Evolutionary conservation across 768 basidiomycete genomes (phyloP).

Genomic region (Dacryopinax spathularia): DNA sequence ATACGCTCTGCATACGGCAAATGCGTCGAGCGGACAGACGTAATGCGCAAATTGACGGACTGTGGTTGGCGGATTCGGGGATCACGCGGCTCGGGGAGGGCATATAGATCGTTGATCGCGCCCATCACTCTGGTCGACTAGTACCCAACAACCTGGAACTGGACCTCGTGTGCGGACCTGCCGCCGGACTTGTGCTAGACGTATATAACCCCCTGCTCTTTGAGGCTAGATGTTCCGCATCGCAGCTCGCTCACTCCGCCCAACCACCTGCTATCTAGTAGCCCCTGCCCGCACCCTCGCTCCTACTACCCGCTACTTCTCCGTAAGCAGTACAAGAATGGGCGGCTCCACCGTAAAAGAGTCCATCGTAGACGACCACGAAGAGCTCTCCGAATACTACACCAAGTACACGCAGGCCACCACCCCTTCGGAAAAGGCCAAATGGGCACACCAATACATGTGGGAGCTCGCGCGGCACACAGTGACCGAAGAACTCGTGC

Average conservation of each 20-base stretch:
- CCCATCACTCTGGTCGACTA: too few relatives aligned
- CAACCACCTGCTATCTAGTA: too few relatives aligned
- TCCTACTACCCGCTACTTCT: not conserved
- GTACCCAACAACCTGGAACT: too few relatives aligned
- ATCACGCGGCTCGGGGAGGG: too few relatives aligned
- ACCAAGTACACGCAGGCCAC: slow-evolving; percentile 30
- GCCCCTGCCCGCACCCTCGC: not conserved
- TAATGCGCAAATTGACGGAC: too few relatives aligned
- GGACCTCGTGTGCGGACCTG: too few relatives aligned
- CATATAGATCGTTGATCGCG: too few relatives aligned
- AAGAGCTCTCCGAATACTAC: slow-evolving; percentile 48
- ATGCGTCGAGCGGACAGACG: too few relatives aligned
- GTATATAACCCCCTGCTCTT: too few relatives aligned
- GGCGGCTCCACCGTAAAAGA: slow-evolving; percentile 20
- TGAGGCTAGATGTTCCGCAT: not conserved
- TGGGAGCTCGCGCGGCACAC: slow-evolving; percentile 40
- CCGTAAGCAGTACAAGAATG: not conserved
- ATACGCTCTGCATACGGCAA: too few relatives aligned
- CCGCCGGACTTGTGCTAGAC: too few relatives aligned
- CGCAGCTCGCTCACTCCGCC: not conserved
- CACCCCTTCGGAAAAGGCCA: slow-evolving; percentile 31
- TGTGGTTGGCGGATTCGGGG: too few relatives aligned
- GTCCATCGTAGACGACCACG: slow-evolving; percentile 37
- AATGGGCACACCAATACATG: slow-evolving; percentile 41
- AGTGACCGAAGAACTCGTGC: slow-evolving; percentile 47